Evolutionary conservation across 768 basidiomycete genomes (phyloP), one percentile per base, ranked within the genome.

Genomic region (Termitomyces sp.): DNA sequence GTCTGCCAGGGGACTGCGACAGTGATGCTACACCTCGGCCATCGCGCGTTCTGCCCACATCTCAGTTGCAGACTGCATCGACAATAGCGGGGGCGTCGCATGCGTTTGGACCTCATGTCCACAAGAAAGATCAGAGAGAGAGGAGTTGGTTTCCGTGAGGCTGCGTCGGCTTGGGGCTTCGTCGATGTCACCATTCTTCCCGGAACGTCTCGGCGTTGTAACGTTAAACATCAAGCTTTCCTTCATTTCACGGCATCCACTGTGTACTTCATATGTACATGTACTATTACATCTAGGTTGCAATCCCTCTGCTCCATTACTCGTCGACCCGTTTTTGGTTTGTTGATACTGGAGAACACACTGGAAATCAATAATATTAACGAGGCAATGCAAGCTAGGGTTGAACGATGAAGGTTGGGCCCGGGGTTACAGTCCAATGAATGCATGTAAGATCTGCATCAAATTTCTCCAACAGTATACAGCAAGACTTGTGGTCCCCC

Each of bases 11-110:
- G 19, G 53, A 50, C 46, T 45, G 23, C 14, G 56, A 61, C 23
- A 60, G 41, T 25, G 62, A 63, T 19, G 17, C 37, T 39, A 52
- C 55, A 35, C 14, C 42, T 42, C 54, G 25, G 23, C 39, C 60
- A 12, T 19, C 47, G 39, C 54, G 35, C 34, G 45, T 19, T 27
- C 1, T 32, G 12, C 37, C 53, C 27, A 14, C 49, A 12, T 21
- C 35, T n/a, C 46, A 42, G 30, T 19, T 37, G 16, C 59, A 32
- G 40, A 12, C 40, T 35, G 19, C 17, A 17, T 28, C 21, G 10
- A 40, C n/a, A 14, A 9, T 12, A n/a, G 19, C 21, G 0, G 32
- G 41, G 56, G n/a, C 43, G 30, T 7, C 51, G n/a, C 56, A 17
- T 6, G 19, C 32, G 3, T 47, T 47, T 23, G n/a, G 30, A 21